Evolutionary conservation across 1,284 basidiomycete species (phyloP).

Genomic region (Stygiomarasmius scandens): DNA sequence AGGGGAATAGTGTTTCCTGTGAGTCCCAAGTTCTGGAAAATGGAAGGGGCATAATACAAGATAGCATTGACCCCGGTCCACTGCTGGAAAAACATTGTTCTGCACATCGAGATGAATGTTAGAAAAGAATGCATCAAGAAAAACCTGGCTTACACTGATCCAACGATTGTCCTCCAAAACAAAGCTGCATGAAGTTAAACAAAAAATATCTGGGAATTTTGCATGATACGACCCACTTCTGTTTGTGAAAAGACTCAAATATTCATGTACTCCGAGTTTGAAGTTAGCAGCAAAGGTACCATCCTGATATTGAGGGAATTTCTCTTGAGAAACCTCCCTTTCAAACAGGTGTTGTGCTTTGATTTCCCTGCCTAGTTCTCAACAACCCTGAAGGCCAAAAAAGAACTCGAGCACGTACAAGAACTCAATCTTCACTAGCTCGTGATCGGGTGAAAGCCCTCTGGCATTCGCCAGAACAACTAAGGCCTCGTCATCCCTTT

Average conservation of each 20-base stretch:
- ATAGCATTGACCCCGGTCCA: constrained; percentile 70
- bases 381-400: neutral
- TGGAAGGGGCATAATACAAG: constrained; percentile 70
- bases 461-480: constrained; percentile 66
- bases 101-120: constrained; percentile 61
- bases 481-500: constrained; percentile 75
- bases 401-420: constrained; percentile 44
- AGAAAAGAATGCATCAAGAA: constrained; percentile 1
- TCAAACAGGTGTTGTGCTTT: constrained; percentile 79
- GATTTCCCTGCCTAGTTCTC: constrained; percentile 57
- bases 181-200: constrained; percentile 39
- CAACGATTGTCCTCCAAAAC: constrained; percentile 60
- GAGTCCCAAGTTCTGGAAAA: constrained; percentile 62
- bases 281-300: constrained; percentile 57
- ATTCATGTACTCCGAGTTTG: constrained; percentile 62
- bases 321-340: constrained; percentile 56
- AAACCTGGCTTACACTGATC: constrained; percentile 47
- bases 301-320: constrained; percentile 70
- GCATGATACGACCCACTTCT: constrained; percentile 40
- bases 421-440: constrained; percentile 78
- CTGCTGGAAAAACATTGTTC: constrained; percentile 78
- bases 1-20: constrained; percentile 45
- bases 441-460: constrained; percentile 54
- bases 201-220: neutral
- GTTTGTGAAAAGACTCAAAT: constrained; percentile 56